Conservation (phyloP, 129 eudicot species). For the Tagetes patula region DNA sequence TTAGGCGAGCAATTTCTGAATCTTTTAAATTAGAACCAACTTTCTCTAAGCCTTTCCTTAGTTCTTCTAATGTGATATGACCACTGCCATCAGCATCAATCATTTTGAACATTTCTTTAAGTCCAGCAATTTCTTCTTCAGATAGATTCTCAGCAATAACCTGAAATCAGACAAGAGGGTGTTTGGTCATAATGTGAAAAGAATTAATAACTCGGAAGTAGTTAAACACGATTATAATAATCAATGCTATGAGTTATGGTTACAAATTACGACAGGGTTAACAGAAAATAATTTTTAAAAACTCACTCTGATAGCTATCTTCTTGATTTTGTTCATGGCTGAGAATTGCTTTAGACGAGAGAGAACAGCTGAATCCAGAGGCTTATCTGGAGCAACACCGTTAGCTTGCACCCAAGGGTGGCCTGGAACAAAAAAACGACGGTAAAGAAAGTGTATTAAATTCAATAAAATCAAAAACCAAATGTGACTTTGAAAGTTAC, state of each 20-base stretch:
- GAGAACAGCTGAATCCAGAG: slow-evolving; percentile 93
- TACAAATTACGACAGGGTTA: neutral
- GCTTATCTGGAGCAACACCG: slow-evolving; percentile 91
- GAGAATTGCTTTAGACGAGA: slow-evolving; percentile 90
- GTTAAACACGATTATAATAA: neutral
- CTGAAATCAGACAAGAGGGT: slow-evolving; percentile 38
- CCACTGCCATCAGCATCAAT: slow-evolving; percentile 86
- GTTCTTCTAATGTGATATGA: slow-evolving; percentile 81
- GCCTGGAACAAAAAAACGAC: slow-evolving; percentile 38
- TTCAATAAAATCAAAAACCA: neutral
- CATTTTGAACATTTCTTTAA: slow-evolving; percentile 91
- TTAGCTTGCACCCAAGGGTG: slow-evolving; percentile 90
- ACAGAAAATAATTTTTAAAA: slow-evolving; percentile 1
- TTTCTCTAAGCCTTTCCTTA: slow-evolving; percentile 67
- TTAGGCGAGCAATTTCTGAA: slow-evolving; percentile 59
- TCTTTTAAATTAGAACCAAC: slow-evolving; percentile 78
- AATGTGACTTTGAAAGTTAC: neutral
- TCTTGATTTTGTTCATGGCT: slow-evolving; percentile 87
- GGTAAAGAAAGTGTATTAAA: slow-evolving; percentile 6
- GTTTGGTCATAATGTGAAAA: slow-evolving; percentile 14
- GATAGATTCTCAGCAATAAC: slow-evolving; percentile 88
- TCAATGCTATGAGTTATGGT: neutral
- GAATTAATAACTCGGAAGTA: neutral
- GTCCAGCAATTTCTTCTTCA: slow-evolving; percentile 94
- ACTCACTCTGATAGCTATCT: slow-evolving; percentile 87